Conservation (phyloP, 106 monocot genomes). For the Allium fistulosum region DNA sequence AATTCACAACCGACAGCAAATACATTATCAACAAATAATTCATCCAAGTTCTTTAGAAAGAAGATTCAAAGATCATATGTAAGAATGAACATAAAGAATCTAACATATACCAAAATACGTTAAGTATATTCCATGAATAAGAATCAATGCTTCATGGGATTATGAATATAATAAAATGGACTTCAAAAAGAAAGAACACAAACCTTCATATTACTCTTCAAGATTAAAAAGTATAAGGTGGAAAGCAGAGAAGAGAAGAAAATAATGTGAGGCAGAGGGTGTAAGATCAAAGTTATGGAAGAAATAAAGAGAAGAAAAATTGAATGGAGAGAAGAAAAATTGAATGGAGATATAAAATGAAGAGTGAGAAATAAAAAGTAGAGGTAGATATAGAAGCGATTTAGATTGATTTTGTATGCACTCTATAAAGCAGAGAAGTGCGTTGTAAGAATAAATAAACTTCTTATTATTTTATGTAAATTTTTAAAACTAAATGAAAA, state of each 20-base stretch:
- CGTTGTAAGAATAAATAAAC: neutral
- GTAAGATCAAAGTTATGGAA: neutral
- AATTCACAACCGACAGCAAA: no score
- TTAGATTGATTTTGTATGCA: slow-evolving; percentile 7
- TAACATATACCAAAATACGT: neutral
- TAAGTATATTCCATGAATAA: neutral
- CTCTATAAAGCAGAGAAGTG: neutral
- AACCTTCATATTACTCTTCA: slow-evolving; percentile 1
- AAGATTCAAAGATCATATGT: neutral
- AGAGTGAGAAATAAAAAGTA: neutral
- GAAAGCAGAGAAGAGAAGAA: no score
- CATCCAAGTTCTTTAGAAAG: neutral
- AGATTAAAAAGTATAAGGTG: neutral
- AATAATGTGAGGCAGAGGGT: neutral
- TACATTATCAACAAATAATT: no score
- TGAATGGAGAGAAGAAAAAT: neutral
- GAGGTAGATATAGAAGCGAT: slow-evolving; percentile 11
- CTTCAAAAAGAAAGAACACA: neutral
- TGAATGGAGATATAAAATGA: neutral
- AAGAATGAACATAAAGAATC: neutral
- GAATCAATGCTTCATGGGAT: neutral
- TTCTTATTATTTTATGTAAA: neutral
- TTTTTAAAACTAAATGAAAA: neutral
- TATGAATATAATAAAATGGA: neutral
- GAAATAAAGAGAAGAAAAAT: neutral